Base-by-base conservation (phyloP, 768 basidiomycete genomes). In the Infundibulicybe gibba region DNA sequence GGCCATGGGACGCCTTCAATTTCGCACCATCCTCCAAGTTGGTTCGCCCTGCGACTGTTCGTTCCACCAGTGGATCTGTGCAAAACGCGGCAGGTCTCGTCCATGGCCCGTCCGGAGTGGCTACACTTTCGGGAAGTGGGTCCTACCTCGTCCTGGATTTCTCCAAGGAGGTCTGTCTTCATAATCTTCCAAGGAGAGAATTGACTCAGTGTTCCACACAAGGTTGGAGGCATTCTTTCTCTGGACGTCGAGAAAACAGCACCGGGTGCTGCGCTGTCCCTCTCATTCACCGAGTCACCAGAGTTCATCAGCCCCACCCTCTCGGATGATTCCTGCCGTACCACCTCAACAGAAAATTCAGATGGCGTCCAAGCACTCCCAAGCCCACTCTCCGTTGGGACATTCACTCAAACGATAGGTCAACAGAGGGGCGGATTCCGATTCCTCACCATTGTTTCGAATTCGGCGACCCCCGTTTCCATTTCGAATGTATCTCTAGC, bases 251-350 rank as follows among this genome's bases (percentile, higher is more conserved):
- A 59, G 45, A 39, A 53, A 25, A 58, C 62, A 3, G 59, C 65
- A 0, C 37, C 59, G 1, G 43, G 55, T 3, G 65, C 74, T 1
- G 57, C 63, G 5, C 57, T 77, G n/a, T 66, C 75, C 3, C 60
- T 79, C 30, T 69, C 76, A 2, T 79, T 77, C 60, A 74, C 73
- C 0, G 76, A 79, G 52, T 79, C 76, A 2, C 59, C 76, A 0
- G 45, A 68, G 38, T 79, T 76, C 57, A 73, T 79, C 47, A 65
- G 58, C 41, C 74, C 76, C 0, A 41, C 58, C 9, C 63, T 57
- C 0, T 76, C 75, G 34, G 76, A 77, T 54, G 67, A 71, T 47
- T 69, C 69, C 8, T 68, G 68, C 43, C 53, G 41, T 16, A 5
- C 59, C 2, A 44, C 51, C 3, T 19, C 56, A 6, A 54, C 61